phyloP scores from a whole-genome alignment of 2,329 filamentous ascomycete species.

The Penicillium sp. region DNA sequence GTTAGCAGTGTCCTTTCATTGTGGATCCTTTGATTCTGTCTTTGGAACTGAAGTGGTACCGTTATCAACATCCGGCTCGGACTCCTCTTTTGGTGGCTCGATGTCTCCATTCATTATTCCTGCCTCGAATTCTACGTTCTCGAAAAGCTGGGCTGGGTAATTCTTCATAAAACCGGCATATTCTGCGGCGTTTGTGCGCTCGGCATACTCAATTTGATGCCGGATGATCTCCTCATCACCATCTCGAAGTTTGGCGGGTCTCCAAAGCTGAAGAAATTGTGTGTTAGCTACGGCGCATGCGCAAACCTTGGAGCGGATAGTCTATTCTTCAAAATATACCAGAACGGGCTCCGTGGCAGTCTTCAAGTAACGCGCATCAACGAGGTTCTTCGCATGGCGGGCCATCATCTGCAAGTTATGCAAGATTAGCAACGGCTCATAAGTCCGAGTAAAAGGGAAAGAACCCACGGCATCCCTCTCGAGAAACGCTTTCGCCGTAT shows the following conservation, averaged over 20 bases:
- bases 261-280: constrained; percentile 68
- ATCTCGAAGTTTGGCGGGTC: constrained; percentile 73
- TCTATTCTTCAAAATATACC: constrained; percentile 48
- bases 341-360: constrained; percentile 72
- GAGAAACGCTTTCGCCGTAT: constrained; percentile 70
- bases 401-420: constrained; percentile 63
- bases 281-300: neutral
- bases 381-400: constrained; percentile 70
- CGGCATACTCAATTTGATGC: constrained; percentile 66
- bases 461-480: constrained; percentile 73
- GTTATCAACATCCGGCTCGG: neutral
- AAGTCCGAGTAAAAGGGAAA: neutral
- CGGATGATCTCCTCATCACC: constrained; percentile 71
- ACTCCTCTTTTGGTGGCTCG: neutral
- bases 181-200: constrained; percentile 66
- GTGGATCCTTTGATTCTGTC: neutral
- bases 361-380: constrained; percentile 70
- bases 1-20: too few relatives aligned
- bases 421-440: neutral
- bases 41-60: neutral
- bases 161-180: constrained; percentile 60
- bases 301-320: too few relatives aligned
- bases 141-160: constrained; percentile 37
- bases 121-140: constrained; percentile 16
- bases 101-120: constrained; percentile 8